These are phyloP conservation scores for Aulographum hederae DNA, from an alignment of 2,329 filamentous ascomycete species.

Conservation along the genomic window DNA sequence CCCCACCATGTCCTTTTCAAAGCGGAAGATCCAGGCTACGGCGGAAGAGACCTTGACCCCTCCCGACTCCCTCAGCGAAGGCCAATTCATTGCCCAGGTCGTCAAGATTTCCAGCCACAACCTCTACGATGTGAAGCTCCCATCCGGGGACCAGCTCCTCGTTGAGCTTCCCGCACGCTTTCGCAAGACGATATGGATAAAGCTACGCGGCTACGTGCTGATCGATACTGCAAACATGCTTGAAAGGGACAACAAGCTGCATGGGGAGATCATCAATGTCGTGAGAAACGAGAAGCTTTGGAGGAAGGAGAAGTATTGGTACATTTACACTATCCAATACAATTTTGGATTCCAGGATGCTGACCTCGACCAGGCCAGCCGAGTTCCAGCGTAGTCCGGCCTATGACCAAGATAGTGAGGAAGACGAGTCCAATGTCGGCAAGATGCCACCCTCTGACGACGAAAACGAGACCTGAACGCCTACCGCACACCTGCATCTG, in stretches of 20 bases:
- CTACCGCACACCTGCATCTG: too few relatives aligned
- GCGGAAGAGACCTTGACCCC: slow-evolving; percentile 51
- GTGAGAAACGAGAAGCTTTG: slow-evolving; percentile 82
- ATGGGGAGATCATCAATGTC: slow-evolving; percentile 82
- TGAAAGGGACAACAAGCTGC: slow-evolving; percentile 55
- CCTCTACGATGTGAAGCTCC: slow-evolving; percentile 62
- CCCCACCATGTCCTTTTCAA: slow-evolving; percentile 34
- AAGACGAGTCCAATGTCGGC: slow-evolving; percentile 4
- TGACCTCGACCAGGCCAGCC: too few relatives aligned
- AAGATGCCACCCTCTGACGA: slow-evolving; percentile 5
- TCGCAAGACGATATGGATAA: slow-evolving; percentile 86
- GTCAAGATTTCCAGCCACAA: slow-evolving; percentile 76
- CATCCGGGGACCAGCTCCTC: slow-evolving; percentile 35
- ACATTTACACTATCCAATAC: slow-evolving; percentile 6
- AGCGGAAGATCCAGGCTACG: slow-evolving; percentile 60
- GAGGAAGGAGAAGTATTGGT: slow-evolving; percentile 80
- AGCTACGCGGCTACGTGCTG: slow-evolving; percentile 71
- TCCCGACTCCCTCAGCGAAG: slow-evolving; percentile 32
- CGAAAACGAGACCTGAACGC: background rate
- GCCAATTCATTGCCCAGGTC: slow-evolving; percentile 54
- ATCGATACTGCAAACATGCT: slow-evolving; percentile 46
- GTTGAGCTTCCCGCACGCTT: slow-evolving; percentile 74
- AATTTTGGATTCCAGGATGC: too few relatives aligned
- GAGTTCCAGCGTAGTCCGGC: too few relatives aligned
- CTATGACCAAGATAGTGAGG: slow-evolving; percentile 1